Conservation (phyloP, 352 stramenopile species). For the Pythium utonaiense region DNA sequence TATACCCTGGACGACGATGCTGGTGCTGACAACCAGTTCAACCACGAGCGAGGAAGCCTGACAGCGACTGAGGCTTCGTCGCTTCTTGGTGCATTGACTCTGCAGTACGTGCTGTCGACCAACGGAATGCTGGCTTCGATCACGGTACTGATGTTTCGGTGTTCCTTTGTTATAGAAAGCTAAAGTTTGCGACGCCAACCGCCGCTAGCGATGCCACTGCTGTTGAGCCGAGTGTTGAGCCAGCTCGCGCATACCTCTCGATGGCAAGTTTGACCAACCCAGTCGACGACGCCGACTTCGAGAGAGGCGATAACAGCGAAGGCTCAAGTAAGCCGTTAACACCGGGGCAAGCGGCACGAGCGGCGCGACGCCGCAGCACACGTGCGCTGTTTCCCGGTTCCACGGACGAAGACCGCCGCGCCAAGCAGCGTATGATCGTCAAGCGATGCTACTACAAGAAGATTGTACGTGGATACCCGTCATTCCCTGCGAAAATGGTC, state of each 20-base stretch:
- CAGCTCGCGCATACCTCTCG: constrained; percentile 13
- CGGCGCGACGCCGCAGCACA: constrained; percentile 33
- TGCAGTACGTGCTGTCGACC: constrained; percentile 18
- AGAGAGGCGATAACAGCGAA: constrained; percentile 1
- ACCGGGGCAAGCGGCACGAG: constrained; percentile 4
- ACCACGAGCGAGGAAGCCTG: constrained; percentile 1
- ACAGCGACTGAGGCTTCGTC: constrained; percentile 15
- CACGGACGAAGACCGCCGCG: constrained; percentile 52
- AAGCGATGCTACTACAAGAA: constrained; percentile 82
- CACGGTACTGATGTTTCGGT: background rate
- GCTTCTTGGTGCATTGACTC: constrained; percentile 18
- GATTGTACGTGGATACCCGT: constrained; percentile 57
- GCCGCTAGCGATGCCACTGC: background rate
- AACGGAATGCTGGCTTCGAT: background rate
- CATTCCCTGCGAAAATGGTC: no score
- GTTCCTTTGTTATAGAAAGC: constrained; percentile 8
- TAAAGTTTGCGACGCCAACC: constrained; percentile 9
- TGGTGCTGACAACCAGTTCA: constrained; percentile 2
- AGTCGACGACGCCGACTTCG: constrained; percentile 2
- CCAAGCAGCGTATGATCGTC: constrained; percentile 68
- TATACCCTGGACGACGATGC: constrained; percentile 11
- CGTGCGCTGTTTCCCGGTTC: constrained; percentile 36
- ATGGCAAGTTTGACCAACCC: constrained; percentile 20
- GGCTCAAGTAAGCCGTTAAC: constrained; percentile 11
- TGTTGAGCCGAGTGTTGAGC: background rate